Evolutionary conservation across 2,329 filamentous ascomycete genomes (phyloP), one percentile per base, ranked within the genome.

Genomic region (Drechslera avenae): DNA sequence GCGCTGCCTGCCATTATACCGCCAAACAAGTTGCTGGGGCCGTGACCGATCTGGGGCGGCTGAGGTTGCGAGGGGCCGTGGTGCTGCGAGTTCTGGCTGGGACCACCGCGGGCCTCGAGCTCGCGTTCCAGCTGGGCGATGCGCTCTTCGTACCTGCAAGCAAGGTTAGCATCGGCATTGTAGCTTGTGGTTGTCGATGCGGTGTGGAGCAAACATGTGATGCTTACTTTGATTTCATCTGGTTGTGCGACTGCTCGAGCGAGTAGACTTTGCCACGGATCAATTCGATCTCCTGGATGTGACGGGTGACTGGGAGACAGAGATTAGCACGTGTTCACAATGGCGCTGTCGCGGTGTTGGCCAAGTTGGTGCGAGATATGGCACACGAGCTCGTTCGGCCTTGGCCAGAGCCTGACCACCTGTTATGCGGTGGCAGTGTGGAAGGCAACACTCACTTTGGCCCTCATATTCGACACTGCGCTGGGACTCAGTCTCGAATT

Each of bases 201-300:
- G 21, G 8, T 17, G 26, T 28, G 9, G 21, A 30, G 17, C 12
- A 39, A 40, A 19, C 37, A 42, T 34, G 28, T 7, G 17, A 30
- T 1, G 77, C 87, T 72, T 81, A 97, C 93, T 97, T 96, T 75
- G 87, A 83, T 80, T 97, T 97, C 69, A 97, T 86, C 45, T 84
- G 85, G 66, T 93, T 83, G 69, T 97, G 94, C 40, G 87, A 85
- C 72, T 95, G 91, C 75, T 99, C 94, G 74, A 99, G 86, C 64
- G 90, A 85, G 69, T 91, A 97, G 53, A 99, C 90, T 76, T 96
- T 97, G 71, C 92, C 88, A 57, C 92, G 84, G 41, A 99, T 91
- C 68, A 96, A 84, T 72, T 96, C 90, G 83, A 97, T 94, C 77
- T 99, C 94, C 68, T 93, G 88, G 59, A 97, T 88, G 74, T 99